Conservation (phyloP, 164 flowering plant species). For the Sextonia rubra region DNA sequence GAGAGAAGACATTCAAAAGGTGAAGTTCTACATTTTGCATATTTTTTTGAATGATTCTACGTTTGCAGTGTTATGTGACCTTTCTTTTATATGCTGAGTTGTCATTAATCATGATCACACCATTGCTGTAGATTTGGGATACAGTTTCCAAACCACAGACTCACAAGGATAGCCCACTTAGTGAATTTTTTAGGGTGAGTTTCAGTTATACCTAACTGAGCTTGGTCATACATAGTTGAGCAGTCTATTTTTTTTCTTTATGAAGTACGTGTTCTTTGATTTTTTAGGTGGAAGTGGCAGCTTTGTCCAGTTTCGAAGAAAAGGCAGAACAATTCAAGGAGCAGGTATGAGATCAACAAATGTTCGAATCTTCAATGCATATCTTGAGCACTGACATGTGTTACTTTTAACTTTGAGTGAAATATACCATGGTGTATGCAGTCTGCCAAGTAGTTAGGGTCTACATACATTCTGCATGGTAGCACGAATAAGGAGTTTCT, state of each 20-base stretch:
- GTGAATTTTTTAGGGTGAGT: conserved; percentile 60
- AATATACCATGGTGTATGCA: not conserved
- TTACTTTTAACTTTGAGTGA: not conserved
- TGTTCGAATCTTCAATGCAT: not conserved
- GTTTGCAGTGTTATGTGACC: not conserved
- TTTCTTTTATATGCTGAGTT: not conserved
- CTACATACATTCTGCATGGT: no score
- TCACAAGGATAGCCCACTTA: conserved; percentile 50
- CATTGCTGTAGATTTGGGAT: conserved; percentile 55
- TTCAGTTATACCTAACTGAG: not conserved
- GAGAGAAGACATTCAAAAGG: conserved; percentile 69
- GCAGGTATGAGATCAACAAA: conserved; percentile 35
- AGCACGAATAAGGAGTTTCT: no score
- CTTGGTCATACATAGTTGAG: no score
- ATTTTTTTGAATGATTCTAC: not conserved
- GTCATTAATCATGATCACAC: not conserved
- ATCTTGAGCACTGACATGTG: not conserved
- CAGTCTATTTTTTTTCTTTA: no score
- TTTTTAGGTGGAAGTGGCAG: conserved; percentile 50
- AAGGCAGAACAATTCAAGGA: conserved; percentile 59
- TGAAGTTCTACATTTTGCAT: conserved; percentile 5
- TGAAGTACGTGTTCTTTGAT: conserved; percentile 1
- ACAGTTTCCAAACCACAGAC: conserved; percentile 47
- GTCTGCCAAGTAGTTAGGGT: no score
- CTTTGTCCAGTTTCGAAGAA: conserved; percentile 59